These are phyloP conservation scores for Leccinum angustisporum DNA, from an alignment of 1,284 basidiomycete genomes.

Conservation along the genomic window DNA sequence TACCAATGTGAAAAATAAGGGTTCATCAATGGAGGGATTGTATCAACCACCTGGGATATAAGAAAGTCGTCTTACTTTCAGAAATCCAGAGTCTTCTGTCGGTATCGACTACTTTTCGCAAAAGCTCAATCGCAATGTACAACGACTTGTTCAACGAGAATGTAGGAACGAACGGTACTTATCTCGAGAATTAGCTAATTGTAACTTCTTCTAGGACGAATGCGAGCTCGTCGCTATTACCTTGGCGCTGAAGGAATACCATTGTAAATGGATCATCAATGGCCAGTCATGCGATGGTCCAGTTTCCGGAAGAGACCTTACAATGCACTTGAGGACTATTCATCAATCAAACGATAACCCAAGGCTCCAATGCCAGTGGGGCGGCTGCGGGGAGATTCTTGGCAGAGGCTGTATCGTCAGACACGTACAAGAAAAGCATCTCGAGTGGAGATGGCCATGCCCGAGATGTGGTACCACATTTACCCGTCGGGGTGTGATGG, in stretches of 20 bases:
- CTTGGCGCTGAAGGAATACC: background rate
- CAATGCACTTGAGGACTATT: conserved; percentile 19
- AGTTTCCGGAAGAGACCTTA: conserved; percentile 17
- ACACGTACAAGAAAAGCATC: conserved; percentile 26
- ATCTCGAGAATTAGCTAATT: background rate
- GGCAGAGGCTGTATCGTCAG: conserved; percentile 17
- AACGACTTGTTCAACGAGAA: conserved; percentile 19
- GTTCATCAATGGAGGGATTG: conserved; percentile 1
- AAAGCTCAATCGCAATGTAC: conserved; percentile 7
- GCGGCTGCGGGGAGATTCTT: conserved; percentile 15
- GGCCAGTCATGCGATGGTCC: conserved; percentile 13
- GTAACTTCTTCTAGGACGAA: conserved; percentile 6
- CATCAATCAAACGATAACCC: conserved; percentile 7
- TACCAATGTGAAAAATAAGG: conserved; percentile 18
- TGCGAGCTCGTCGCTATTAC: conserved; percentile 15
- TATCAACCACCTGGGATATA: conserved; percentile 17
- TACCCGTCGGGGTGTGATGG: conserved; percentile 24
- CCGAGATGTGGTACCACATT: conserved; percentile 17
- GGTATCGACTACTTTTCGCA: background rate
- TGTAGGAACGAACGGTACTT: conserved; percentile 4
- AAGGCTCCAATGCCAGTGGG: conserved; percentile 19
- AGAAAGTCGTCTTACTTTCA: background rate
- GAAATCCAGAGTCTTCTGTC: background rate
- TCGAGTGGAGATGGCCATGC: conserved; percentile 25
- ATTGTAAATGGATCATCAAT: conserved; percentile 11